Conservation (phyloP, 2,329 filamentous ascomycete species). For the Fusarium solani-melongenae region DNA sequence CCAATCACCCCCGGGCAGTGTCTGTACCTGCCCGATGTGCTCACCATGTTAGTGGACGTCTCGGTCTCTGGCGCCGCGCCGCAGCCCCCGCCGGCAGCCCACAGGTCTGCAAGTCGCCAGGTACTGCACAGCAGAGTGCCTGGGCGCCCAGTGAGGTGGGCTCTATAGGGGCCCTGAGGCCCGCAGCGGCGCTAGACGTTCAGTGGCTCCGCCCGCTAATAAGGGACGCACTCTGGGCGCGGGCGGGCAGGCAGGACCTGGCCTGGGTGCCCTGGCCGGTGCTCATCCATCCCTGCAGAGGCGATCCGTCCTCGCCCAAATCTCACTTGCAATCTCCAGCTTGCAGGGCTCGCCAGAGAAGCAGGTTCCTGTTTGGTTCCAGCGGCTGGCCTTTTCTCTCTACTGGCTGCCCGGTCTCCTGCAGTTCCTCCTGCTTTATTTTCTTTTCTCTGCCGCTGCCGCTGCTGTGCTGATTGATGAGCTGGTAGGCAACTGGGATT, state of each 20-base stretch:
- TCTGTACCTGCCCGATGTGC: constrained; percentile 7
- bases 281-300: constrained; percentile 46
- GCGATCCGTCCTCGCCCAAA: constrained; percentile 47
- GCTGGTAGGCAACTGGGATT: constrained; percentile 10
- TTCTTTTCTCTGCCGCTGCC: constrained; percentile 6
- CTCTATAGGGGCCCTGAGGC: constrained; percentile 36
- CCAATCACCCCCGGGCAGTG: constrained; percentile 37
- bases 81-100: constrained; percentile 29
- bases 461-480: background rate
- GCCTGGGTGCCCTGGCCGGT: constrained; percentile 33
- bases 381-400: constrained; percentile 13
- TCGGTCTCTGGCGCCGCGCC: constrained; percentile 21
- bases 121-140: background rate
- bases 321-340: constrained; percentile 47
- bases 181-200: constrained; percentile 41
- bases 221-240: constrained; percentile 27
- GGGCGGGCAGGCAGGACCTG: constrained; percentile 33
- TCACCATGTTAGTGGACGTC: constrained; percentile 18
- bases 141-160: constrained; percentile 12
- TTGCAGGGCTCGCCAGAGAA: constrained; percentile 15
- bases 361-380: constrained; percentile 15
- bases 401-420: constrained; percentile 14
- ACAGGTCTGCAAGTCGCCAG: constrained; percentile 1
- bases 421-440: constrained; percentile 7
- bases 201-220: constrained; percentile 44